phyloP scores from a whole-genome alignment of 805 yeast species.

The Teunomyces panamensis region DNA sequence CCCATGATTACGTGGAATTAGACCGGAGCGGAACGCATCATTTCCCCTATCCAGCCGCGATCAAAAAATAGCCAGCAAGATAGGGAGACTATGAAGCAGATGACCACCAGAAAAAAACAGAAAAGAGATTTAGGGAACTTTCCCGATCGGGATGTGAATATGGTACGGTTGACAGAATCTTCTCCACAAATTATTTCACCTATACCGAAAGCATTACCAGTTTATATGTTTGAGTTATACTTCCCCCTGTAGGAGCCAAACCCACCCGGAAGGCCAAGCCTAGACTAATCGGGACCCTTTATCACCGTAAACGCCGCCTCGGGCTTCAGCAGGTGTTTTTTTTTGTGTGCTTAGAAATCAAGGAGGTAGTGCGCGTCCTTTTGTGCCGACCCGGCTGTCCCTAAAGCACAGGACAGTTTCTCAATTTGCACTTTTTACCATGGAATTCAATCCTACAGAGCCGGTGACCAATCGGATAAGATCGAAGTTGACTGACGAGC shows the following conservation, averaged over 20 bases:
- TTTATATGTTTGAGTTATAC: too few relatives aligned
- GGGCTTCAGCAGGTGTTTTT: neutral
- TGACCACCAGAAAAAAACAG: neutral
- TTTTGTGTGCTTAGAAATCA: neutral
- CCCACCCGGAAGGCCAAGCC: neutral
- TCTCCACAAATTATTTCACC: too few relatives aligned
- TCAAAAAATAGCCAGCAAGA: neutral
- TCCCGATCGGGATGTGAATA: too few relatives aligned
- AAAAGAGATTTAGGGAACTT: neutral
- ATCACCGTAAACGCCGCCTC: neutral
- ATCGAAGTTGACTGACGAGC: too few relatives aligned
- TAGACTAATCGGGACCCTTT: neutral
- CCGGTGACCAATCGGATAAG: neutral
- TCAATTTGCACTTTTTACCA: too few relatives aligned
- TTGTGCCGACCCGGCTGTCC: neutral
- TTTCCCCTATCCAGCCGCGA: neutral
- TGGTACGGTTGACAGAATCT: too few relatives aligned
- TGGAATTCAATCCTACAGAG: neutral
- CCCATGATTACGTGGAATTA: too few relatives aligned
- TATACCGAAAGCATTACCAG: too few relatives aligned
- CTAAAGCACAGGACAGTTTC: neutral
- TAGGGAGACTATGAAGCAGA: neutral
- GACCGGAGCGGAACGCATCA: neutral
- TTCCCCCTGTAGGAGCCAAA: too few relatives aligned
- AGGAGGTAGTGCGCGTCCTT: neutral